Conservation (phyloP, 345 rosid genomes). For the Aethionema arabicum region DNA sequence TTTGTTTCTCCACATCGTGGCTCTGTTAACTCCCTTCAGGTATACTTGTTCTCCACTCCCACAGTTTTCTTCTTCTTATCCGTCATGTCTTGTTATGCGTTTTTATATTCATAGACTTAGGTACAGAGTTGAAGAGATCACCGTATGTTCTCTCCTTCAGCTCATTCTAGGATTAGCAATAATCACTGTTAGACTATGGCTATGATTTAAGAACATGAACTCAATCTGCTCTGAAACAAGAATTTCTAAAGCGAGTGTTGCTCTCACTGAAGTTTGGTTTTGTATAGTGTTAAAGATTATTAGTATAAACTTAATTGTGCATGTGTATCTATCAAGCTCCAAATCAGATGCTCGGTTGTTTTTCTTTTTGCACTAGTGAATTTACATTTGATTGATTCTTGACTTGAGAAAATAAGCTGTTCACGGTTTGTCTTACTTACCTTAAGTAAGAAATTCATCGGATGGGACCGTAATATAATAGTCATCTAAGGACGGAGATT, state of each 20-base stretch:
- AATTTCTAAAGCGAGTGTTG: background rate
- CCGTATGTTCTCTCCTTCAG: background rate
- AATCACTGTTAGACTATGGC: background rate
- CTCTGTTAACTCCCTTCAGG: constrained; percentile 91
- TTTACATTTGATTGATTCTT: background rate
- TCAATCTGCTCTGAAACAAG: background rate
- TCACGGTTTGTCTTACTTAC: background rate
- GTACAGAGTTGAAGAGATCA: constrained; percentile 1
- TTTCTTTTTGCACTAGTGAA: background rate
- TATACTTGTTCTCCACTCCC: constrained; percentile 16
- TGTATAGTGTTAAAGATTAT: background rate
- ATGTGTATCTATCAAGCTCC: background rate
- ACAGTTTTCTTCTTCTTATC: background rate
- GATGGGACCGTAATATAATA: background rate
- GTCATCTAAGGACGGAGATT: background rate
- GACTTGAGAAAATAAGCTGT: background rate
- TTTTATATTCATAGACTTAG: background rate
- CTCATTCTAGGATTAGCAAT: background rate
- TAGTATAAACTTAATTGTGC: background rate
- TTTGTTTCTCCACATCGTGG: constrained; percentile 81
- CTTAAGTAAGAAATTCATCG: background rate
- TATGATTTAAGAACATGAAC: background rate
- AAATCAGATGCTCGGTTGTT: background rate
- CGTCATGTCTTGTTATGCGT: background rate
- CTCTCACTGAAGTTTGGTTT: background rate